phyloP scores from a whole-genome alignment of 1,139 yeast genomes.

The Lodderomyces orthopsilosis region DNA sequence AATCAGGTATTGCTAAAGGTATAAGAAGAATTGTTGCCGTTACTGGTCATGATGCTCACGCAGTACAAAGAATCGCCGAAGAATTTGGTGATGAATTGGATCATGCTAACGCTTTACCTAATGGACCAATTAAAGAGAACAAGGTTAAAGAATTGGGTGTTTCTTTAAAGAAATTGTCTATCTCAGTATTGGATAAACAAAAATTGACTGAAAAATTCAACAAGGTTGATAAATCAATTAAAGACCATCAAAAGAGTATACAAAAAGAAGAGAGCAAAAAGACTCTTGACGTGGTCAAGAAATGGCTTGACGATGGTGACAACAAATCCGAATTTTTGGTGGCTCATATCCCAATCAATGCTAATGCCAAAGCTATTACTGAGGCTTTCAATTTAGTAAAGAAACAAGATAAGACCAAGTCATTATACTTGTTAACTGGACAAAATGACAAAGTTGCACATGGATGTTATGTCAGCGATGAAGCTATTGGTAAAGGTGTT shows the following conservation, averaged over 20 bases:
- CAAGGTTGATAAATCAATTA: constrained; percentile 78
- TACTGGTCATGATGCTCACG: constrained; percentile 86
- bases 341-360: constrained; percentile 63
- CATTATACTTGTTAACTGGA: constrained; percentile 82
- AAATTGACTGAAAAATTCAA: constrained; percentile 70
- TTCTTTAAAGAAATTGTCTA: constrained; percentile 72
- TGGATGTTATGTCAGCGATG: constrained; percentile 84
- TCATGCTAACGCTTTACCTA: constrained; percentile 54
- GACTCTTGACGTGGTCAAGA: constrained; percentile 75
- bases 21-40: constrained; percentile 97
- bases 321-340: constrained; percentile 53
- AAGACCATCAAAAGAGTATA: constrained; percentile 81
- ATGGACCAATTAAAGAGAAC: constrained; percentile 73
- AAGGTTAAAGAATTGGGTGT: constrained; percentile 82
- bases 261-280: constrained; percentile 87
- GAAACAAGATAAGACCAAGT: constrained; percentile 70
- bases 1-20: constrained; percentile 98
- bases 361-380: constrained; percentile 91
- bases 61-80: constrained; percentile 78
- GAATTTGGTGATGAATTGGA: constrained; percentile 65
- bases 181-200: constrained; percentile 80
- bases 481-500: constrained; percentile 67
- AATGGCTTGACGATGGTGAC: constrained; percentile 49
- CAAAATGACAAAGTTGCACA: constrained; percentile 82
- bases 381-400: constrained; percentile 88